These are phyloP conservation scores for Irineochytrium annulatum DNA, from an alignment of 192 early-diverging fungal genomes.

Conservation along the genomic window DNA sequence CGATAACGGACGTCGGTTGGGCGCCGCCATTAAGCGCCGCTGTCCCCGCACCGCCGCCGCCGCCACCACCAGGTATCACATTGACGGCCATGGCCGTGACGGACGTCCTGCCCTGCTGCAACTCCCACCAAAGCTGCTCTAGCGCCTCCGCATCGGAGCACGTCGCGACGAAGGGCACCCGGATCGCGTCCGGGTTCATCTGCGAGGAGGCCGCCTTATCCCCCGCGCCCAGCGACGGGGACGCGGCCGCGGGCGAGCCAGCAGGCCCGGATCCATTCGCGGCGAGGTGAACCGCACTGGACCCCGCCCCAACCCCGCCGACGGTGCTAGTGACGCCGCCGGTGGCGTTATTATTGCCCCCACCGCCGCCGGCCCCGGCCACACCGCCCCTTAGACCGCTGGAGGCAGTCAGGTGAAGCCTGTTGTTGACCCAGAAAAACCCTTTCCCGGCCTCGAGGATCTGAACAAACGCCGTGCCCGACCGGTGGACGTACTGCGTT, in stretches of 20 bases:
- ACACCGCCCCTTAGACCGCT: too few species aligned
- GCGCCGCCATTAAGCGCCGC: too few species aligned
- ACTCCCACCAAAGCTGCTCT: slow-evolving; percentile 61
- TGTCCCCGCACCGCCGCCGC: too few species aligned
- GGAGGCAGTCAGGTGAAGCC: slow-evolving; percentile 55
- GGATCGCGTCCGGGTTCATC: slow-evolving; percentile 17
- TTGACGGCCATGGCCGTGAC: too few species aligned
- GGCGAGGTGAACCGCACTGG: not conserved
- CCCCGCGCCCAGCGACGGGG: not conserved
- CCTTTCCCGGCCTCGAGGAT: slow-evolving; percentile 64
- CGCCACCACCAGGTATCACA: too few species aligned
- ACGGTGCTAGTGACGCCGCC: not conserved
- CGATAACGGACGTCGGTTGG: too few species aligned
- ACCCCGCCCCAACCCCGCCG: not conserved
- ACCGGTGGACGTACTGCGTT: slow-evolving; percentile 87
- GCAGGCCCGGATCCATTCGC: not conserved
- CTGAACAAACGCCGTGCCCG: slow-evolving; percentile 90
- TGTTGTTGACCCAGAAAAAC: slow-evolving; percentile 90
- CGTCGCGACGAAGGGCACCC: slow-evolving; percentile 8
- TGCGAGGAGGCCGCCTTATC: not conserved
- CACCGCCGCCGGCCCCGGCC: slow-evolving; percentile 1
- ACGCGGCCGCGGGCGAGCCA: not conserved
- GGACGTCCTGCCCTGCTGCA: too few species aligned
- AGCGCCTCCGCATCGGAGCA: slow-evolving; percentile 58
- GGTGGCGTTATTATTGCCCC: slow-evolving; percentile 6